These are phyloP conservation scores for Hypomontagnella submonticulosa DNA, from an alignment of 495 filamentous ascomycete species.

Conservation along the genomic window DNA sequence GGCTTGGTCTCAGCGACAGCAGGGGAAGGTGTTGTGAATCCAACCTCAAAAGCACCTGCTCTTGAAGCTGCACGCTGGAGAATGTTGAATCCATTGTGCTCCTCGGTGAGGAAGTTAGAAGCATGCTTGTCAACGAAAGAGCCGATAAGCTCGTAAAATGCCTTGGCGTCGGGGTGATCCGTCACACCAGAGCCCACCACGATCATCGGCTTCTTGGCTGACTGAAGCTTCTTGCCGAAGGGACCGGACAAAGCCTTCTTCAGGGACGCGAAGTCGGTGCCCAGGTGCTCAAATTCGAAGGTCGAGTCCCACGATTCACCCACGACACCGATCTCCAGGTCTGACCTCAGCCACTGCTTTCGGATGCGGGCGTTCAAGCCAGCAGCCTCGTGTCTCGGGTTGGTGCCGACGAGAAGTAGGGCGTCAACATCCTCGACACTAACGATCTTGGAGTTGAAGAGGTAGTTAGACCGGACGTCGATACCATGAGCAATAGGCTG, in stretches of 20 bases:
- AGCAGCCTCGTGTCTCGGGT: slow-evolving; percentile 93
- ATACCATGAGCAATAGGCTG: slow-evolving; percentile 90
- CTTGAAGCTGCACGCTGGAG: slow-evolving; percentile 93
- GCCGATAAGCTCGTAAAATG: slow-evolving; percentile 90
- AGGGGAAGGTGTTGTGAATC: slow-evolving; percentile 85
- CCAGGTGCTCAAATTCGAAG: slow-evolving; percentile 92
- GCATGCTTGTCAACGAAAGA: slow-evolving; percentile 92
- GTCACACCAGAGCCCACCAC: slow-evolving; percentile 89
- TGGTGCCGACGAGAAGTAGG: slow-evolving; percentile 92
- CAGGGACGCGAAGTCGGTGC: slow-evolving; percentile 76
- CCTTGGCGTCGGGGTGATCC: slow-evolving; percentile 89
- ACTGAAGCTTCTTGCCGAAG: slow-evolving; percentile 89
- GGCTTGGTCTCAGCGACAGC: slow-evolving; percentile 81
- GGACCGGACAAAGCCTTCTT: slow-evolving; percentile 85
- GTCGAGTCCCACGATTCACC: slow-evolving; percentile 92
- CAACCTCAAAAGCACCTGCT: slow-evolving; percentile 92
- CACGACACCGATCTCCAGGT: slow-evolving; percentile 91
- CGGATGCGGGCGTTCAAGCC: slow-evolving; percentile 95
- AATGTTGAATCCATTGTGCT: slow-evolving; percentile 98
- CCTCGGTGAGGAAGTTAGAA: slow-evolving; percentile 82
- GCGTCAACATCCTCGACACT: slow-evolving; percentile 94
- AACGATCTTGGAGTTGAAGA: slow-evolving; percentile 94
- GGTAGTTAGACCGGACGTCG: slow-evolving; percentile 92
- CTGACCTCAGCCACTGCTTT: slow-evolving; percentile 96
- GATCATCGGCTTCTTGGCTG: slow-evolving; percentile 95